Percentiles rank a stretch among this genome's conserved stretches.
Conservation (phyloP, 495 filamentous ascomycete genomes). For the Penicillium steckii region DNA sequence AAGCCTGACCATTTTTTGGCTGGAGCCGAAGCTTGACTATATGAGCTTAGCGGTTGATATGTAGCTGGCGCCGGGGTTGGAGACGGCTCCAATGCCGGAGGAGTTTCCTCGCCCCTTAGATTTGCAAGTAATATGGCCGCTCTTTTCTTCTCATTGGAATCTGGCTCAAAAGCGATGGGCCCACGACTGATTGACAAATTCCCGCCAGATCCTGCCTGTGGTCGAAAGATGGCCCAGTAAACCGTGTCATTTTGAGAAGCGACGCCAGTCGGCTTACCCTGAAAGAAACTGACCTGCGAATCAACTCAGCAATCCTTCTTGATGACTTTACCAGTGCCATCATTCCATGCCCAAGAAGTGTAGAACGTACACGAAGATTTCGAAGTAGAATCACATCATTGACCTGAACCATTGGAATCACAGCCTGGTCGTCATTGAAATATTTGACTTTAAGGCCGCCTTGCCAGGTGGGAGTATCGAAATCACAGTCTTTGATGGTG, state of each 20-base stretch:
- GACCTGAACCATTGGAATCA: slow-evolving; percentile 36
- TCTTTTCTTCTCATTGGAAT: slow-evolving; percentile 24
- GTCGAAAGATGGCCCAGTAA: slow-evolving; percentile 40
- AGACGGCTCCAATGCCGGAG: not conserved
- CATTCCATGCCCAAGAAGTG: not conserved
- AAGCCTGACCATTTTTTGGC: slow-evolving; percentile 7
- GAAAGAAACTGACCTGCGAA: slow-evolving; percentile 24
- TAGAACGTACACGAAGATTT: slow-evolving; percentile 35
- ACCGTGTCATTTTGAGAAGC: slow-evolving; percentile 29
- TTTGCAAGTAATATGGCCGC: slow-evolving; percentile 31
- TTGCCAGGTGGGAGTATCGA: slow-evolving; percentile 29
- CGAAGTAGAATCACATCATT: slow-evolving; percentile 51
- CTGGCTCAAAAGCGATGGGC: slow-evolving; percentile 29
- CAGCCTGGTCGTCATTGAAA: slow-evolving; percentile 39
- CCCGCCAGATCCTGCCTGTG: slow-evolving; percentile 22
- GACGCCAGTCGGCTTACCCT: slow-evolving; percentile 25
- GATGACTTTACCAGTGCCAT: too few species aligned
- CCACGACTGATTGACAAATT: slow-evolving; percentile 28
- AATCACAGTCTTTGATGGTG: slow-evolving; percentile 45
- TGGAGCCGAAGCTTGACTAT: slow-evolving; percentile 14
- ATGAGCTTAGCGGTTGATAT: not conserved
- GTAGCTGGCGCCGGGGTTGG: not conserved
- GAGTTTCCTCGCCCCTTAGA: slow-evolving; percentile 7
- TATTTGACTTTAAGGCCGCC: slow-evolving; percentile 50
- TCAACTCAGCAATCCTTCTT: not conserved